These are phyloP conservation scores for Arctostaphylos glauca DNA, from an alignment of 148 eudicot species.

Conservation along the genomic window DNA sequence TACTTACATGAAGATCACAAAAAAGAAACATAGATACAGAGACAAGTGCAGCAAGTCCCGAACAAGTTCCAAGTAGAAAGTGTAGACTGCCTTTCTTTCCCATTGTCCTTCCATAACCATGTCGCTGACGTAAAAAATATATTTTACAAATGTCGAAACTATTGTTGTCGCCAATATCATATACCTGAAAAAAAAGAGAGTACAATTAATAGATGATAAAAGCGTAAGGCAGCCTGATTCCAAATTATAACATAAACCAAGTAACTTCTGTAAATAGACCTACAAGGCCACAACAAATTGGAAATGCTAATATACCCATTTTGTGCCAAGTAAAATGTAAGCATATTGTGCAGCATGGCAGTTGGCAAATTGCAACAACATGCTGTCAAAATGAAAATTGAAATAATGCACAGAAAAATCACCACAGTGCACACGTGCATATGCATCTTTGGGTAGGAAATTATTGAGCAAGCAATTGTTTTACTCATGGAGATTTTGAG, in stretches of 20 bases:
- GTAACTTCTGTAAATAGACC: background rate
- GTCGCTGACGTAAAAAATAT: constrained; percentile 79
- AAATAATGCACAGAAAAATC: background rate
- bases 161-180: constrained; percentile 96
- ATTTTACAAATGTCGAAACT: constrained; percentile 83
- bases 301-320: background rate
- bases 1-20: constrained; percentile 92
- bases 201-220: background rate
- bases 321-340: background rate
- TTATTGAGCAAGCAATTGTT: background rate
- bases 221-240: background rate
- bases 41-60: constrained; percentile 94
- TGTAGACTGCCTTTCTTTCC: constrained; percentile 95
- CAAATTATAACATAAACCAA: background rate
- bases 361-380: background rate
- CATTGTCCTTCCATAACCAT: constrained; percentile 99
- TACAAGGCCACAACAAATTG: background rate
- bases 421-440: background rate
- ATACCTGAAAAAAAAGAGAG: constrained; percentile 52
- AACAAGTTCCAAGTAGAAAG: constrained; percentile 92
- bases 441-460: background rate
- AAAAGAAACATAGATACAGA: constrained; percentile 94
- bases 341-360: background rate
- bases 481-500: background rate
- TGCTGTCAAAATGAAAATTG: background rate